Evolutionary conservation across 2,329 filamentous ascomycete species (phyloP), one percentile per base, ranked within the genome.

Genomic region (Endothia cerciana): DNA sequence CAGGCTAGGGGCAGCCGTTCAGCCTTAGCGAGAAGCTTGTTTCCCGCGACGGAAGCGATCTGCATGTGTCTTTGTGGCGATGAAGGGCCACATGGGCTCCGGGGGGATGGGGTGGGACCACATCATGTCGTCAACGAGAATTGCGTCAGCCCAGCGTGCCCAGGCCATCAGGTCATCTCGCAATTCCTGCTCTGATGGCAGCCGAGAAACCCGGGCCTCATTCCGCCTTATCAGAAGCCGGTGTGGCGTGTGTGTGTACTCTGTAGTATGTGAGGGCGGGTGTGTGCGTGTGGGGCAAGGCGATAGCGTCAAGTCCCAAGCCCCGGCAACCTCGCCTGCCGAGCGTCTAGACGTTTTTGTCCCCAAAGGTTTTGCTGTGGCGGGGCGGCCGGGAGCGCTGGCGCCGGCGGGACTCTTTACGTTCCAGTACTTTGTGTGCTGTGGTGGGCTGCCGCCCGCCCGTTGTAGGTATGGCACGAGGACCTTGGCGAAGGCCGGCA

Each of bases 11-110:
- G 19, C 28, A 55, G 51, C 28, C 51, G 51, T 55, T 55, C 30
- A 55, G 28, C 51, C 19, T 36, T 36, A 55, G 51, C n/a, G 51
- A 30, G 51, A 55, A 55, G 28, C 51, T 55, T 55, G 51, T 55
- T n/a, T 55, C 10, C 17, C 30, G 36, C 30, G 47, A 30, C 51
- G 51, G 51, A n/a, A 36, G 51, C 51, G 51, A 55, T 55, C 51
- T 55, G 51, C 51, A 55, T 17, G 51, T n/a, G 51, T 55, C 51
- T 33, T 36, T 13, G 51, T 36, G 30, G 30, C 28, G 8, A 11
- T 5, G 15, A 30, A 19, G 15, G 28, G 51, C 17, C 51, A 55
- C 51, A 55, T 51, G 47, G 11, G 11, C 47, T 30, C 25, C 30
- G 22, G 11, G 13, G 4, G n/a, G 30, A 4, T n/a, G 28, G 51